These are phyloP conservation scores for Physcomitrellopsis africana DNA, from an alignment of 225 moss, liverwort and hornwort species.

Conservation along the genomic window DNA sequence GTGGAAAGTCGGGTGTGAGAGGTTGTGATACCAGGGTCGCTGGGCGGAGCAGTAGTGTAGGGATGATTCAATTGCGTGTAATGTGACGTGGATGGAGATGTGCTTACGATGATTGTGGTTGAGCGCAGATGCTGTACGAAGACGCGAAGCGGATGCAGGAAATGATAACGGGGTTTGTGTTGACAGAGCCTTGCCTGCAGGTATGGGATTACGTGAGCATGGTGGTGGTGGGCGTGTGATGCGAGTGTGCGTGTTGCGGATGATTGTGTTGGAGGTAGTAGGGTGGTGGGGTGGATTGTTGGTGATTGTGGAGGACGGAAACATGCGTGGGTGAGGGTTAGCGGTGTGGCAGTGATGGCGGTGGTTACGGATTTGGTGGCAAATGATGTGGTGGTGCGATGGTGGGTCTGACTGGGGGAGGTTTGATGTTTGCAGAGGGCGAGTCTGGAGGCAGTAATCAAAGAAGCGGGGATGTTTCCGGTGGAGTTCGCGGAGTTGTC, in stretches of 20 bases:
- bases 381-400: no score
- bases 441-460: slow-evolving; percentile 67
- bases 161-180: slow-evolving; percentile 53
- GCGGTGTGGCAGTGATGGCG: no score
- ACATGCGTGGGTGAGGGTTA: no score
- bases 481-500: slow-evolving; percentile 81
- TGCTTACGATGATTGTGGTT: slow-evolving; percentile 4
- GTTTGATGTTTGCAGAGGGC: slow-evolving; percentile 65
- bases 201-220: slow-evolving; percentile 26
- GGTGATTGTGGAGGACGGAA: no score
- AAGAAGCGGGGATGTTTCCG: slow-evolving; percentile 66
- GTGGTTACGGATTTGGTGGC: not conserved
- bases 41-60: not conserved
- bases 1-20: no score
- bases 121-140: slow-evolving; percentile 59
- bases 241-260: no score
- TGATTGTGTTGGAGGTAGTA: no score
- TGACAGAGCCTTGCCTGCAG: slow-evolving; percentile 60
- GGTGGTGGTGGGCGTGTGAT: no score
- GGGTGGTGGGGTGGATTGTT: no score
- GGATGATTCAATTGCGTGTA: not conserved
- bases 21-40: no score
- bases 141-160: slow-evolving; percentile 60
- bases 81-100: not conserved
- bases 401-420: no score